Base-by-base conservation (phyloP, 1,284 basidiomycete species). In the Trichosporon sp. region DNA sequence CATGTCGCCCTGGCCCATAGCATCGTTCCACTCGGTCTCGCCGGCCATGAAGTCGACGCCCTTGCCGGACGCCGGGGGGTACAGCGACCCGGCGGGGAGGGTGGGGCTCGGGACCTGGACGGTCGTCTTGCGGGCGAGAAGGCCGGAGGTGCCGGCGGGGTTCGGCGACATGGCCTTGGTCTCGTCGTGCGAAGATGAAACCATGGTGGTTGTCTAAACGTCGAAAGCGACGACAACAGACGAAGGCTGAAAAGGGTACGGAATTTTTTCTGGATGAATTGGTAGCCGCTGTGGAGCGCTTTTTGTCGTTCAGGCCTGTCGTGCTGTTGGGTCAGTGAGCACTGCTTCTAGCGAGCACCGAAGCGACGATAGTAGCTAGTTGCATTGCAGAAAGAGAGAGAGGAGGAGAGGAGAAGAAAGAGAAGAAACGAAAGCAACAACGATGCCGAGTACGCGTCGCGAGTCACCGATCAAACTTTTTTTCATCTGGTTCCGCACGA, bases 1-100 rank as follows among this genome's bases (percentile, higher is more conserved):
- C 85, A 87, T 86, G 75, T 84, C 80, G 47, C 76, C 77, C 72
- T 81, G 72, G 53, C 77, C 82, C 74, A 81, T 77, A 42, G 68
- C 66, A 63, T 81, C 79, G 47, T 79, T 72, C 81, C 82, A 83
- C 47, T 75, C 75, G 56, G 73, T 74, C 32, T 74, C 75, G 70
- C 72, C 72, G 21, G 78, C 80, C 63, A 78, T 75, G 25, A 78
- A 78, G 72, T 83, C 83, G 68, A 83, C 76, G 44, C 82, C 82
- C 35, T 74, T 74, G 62, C 73, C 71, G 5, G 81, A 82, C 15
- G 83, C 82, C 23, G 83, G 82, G 5, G 81, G 81, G 76, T 79
- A 79, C 42, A 84, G 75, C 60, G 77, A 75, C 2, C 81, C 81
- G 2, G 64, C 23, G 13, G 78, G 76, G 27, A 70, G 73, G 1